Evolutionary conservation across 176 grass and related monocot genomes (phyloP), one percentile per base, ranked within the genome.

Genomic region (Zea luxurians): DNA sequence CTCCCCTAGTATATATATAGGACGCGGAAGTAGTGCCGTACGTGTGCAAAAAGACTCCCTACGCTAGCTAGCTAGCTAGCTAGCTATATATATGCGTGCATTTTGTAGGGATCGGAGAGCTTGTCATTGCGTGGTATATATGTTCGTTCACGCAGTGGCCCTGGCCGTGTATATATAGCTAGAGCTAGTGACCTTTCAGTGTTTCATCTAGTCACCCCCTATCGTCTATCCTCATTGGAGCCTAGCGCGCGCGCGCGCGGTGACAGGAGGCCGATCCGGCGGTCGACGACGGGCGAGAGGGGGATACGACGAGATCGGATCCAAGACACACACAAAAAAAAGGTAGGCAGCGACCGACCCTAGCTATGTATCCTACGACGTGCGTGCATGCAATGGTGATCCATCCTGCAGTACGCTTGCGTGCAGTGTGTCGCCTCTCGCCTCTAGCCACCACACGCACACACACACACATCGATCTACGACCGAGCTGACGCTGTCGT

Each of bases 131-230:
- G n/a, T 10, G 61, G 2, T 27, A 27, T 27, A 27, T 8, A 34
- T 20, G 34, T 41, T 67, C 6, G 45, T 20, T 7, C 48, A 53
- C 35, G 37, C 1, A 27, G 27, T 27, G 27, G 27, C 27, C 27
- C 27, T 43, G 57, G 66, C 61, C 35, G 48, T 49, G 9, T 18
- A 18, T 5, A 27, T 27, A 27, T 20, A 7, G 34, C 27, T 18
- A 17, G 13, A 27, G 27, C 17, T 12, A 3, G 64, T 53, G 78
- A 76, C 78, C 71, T 69, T 76, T 75, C 49, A 36, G 85, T 74
- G 80, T 66, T 66, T 79, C 68, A 78, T 78, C 79, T 67, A 78
- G 85, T 83, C 85, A 83, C 18, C 68, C 74, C 35, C 20, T 27
- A 27, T 27, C 40, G 38, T 38, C 10, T 4, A 1, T 34, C 43